phyloP scores from a whole-genome alignment of 192 early-diverging fungal genomes.

The Coemansia sp. region DNA sequence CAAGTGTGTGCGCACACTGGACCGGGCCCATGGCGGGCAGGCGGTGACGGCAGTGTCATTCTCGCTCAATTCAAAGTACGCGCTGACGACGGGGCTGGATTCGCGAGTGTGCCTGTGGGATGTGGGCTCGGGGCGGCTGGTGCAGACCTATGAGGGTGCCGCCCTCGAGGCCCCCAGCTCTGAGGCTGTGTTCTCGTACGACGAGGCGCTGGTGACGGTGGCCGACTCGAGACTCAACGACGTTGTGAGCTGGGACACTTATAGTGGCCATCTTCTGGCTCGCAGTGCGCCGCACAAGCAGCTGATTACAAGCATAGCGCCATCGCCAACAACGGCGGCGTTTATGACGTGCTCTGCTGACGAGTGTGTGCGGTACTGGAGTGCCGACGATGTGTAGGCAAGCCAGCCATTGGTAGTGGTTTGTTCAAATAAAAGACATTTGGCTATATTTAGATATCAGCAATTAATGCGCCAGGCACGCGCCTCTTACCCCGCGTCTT shows the following conservation, averaged over 20 bases:
- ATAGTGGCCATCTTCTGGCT: slow-evolving; percentile 62
- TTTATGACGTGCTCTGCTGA: slow-evolving; percentile 52
- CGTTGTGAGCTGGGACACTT: slow-evolving; percentile 73
- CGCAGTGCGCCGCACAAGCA: slow-evolving; percentile 26
- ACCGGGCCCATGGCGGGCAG: slow-evolving; percentile 74
- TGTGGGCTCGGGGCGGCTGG: slow-evolving; percentile 66
- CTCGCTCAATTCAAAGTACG: slow-evolving; percentile 73
- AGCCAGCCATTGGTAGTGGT: not conserved
- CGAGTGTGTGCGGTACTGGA: slow-evolving; percentile 46
- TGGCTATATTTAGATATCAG: not conserved
- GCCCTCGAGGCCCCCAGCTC: slow-evolving; percentile 37
- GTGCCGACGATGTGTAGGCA: slow-evolving; percentile 9
- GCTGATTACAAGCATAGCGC: slow-evolving; percentile 35
- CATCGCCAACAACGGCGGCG: slow-evolving; percentile 31
- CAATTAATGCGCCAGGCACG: not conserved
- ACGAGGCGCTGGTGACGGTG: slow-evolving; percentile 72
- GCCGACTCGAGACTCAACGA: slow-evolving; percentile 67
- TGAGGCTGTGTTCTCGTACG: slow-evolving; percentile 64
- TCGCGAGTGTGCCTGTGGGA: slow-evolving; percentile 84
- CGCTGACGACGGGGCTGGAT: slow-evolving; percentile 82
- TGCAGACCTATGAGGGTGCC: slow-evolving; percentile 76
- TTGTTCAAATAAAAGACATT: not conserved
- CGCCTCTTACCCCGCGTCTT: slow-evolving; percentile 2
- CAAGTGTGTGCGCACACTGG: slow-evolving; percentile 74
- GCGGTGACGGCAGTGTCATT: slow-evolving; percentile 75